Percentiles rank a stretch among this genome's conserved stretches.
These are phyloP conservation scores for Salix dunnii DNA, from an alignment of 345 rosid species.

Conservation along the genomic window DNA sequence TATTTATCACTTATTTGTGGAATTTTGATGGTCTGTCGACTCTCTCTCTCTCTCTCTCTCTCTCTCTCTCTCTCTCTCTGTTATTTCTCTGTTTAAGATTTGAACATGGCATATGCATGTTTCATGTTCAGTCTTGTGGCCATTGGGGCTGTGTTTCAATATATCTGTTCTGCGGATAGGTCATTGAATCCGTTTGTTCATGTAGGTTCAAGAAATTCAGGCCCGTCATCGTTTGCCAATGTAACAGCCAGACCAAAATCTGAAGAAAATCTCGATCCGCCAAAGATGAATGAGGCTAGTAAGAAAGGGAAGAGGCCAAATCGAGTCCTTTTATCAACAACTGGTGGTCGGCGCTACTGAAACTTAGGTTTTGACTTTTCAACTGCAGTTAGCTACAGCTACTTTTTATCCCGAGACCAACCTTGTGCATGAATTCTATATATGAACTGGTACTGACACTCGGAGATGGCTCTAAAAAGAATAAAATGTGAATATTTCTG, in stretches of 20 bases:
- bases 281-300: conserved; percentile 48
- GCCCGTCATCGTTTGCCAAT: conserved; percentile 68
- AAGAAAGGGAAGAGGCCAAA: conserved; percentile 75
- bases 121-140: not conserved
- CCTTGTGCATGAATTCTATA: not conserved
- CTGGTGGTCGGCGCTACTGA: conserved; percentile 78
- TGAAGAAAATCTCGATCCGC: conserved; percentile 33
- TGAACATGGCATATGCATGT: not conserved
- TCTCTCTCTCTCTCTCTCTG: not conserved
- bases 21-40: not conserved
- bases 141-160: not conserved
- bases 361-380: not conserved
- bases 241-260: conserved; percentile 54
- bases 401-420: not conserved
- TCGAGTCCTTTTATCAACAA: conserved; percentile 78
- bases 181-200: not conserved
- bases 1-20: conserved; percentile 8
- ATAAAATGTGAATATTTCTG: not conserved
- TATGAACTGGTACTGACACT: not conserved
- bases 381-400: not conserved
- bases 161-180: not conserved
- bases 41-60: not conserved
- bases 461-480: not conserved
- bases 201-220: conserved; percentile 52
- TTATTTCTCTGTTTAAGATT: not conserved